A percentile compares a stretch with the other conserved stretches of the same genome.
phyloP scores from a whole-genome alignment of 2,329 filamentous ascomycete species.

The Microcyclospora tardicrescens region DNA sequence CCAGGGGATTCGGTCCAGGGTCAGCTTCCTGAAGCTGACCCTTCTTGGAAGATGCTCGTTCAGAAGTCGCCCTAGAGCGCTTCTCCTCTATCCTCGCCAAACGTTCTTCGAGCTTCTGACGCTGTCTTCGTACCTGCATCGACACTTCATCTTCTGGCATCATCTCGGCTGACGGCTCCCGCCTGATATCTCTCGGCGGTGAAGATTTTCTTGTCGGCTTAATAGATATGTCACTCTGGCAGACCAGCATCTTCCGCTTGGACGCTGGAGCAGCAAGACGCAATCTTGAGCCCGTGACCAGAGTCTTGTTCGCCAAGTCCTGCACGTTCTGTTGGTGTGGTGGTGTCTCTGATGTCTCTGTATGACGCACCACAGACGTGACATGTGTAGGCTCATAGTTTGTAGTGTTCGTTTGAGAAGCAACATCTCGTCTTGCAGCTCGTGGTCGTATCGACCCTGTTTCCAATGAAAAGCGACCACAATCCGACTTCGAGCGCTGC shows the following conservation, averaged over 20 bases:
- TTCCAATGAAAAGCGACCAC: too few species aligned
- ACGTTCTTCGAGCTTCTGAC: constrained; percentile 16
- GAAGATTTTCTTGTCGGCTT: constrained; percentile 8
- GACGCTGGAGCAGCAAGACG: constrained; percentile 27
- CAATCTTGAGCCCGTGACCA: constrained; percentile 20
- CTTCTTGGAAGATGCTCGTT: too few species aligned
- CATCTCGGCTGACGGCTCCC: too few species aligned
- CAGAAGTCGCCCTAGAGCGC: not conserved
- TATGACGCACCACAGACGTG: too few species aligned
- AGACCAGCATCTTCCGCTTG: constrained; percentile 29
- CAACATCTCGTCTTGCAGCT: constrained; percentile 3
- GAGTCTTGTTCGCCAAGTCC: not conserved
- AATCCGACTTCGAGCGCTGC: not conserved
- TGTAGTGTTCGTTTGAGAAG: too few species aligned
- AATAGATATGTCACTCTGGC: constrained; percentile 22
- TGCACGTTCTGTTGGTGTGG: too few species aligned
- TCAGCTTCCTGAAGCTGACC: too few species aligned
- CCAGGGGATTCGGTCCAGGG: too few species aligned
- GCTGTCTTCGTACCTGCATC: constrained; percentile 7
- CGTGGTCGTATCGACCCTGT: constrained; percentile 1
- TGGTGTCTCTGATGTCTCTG: too few species aligned
- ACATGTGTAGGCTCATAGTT: too few species aligned
- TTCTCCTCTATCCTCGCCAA: constrained; percentile 18
- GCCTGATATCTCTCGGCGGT: constrained; percentile 1
- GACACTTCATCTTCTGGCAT: constrained; percentile 10